Conservation (phyloP, 2,329 filamentous ascomycete species). For the Epichloe amarillans region DNA sequence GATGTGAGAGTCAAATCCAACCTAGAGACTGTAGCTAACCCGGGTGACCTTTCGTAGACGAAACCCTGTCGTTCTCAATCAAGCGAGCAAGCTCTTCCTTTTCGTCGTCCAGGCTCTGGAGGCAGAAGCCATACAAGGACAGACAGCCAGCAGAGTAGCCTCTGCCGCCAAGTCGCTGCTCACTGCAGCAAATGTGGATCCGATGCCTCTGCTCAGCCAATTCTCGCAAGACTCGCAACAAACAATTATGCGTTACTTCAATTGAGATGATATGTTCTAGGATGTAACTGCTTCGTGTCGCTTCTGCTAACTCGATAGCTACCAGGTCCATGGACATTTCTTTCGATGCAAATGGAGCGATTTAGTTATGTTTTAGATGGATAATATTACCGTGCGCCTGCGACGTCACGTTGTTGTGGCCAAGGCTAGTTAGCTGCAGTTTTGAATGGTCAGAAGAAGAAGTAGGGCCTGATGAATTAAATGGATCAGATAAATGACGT, state of each 20-base stretch:
- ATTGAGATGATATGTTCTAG: conserved; percentile 26
- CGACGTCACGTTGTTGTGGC: neutral
- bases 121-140: conserved; percentile 75
- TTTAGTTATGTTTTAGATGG: neutral
- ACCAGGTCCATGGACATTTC: neutral
- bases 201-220: conserved; percentile 59
- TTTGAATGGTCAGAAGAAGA: neutral
- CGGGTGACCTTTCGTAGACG: conserved; percentile 40
- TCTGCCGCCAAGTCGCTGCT: conserved; percentile 67
- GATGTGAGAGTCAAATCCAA: neutral
- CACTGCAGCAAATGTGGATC: conserved; percentile 58
- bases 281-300: neutral
- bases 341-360: neutral
- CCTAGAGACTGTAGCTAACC: conserved; percentile 13
- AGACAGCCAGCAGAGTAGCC: conserved; percentile 66
- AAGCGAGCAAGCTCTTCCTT: conserved; percentile 71
- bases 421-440: neutral
- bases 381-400: neutral
- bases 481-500: neutral
- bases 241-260: conserved; percentile 67
- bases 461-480: neutral
- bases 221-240: conserved; percentile 71
- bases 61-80: conserved; percentile 67
- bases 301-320: neutral
- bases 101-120: conserved; percentile 82